These are phyloP conservation scores for Chaetomiaceae sp. DNA, from an alignment of 2,329 filamentous ascomycete species.

Conservation along the genomic window DNA sequence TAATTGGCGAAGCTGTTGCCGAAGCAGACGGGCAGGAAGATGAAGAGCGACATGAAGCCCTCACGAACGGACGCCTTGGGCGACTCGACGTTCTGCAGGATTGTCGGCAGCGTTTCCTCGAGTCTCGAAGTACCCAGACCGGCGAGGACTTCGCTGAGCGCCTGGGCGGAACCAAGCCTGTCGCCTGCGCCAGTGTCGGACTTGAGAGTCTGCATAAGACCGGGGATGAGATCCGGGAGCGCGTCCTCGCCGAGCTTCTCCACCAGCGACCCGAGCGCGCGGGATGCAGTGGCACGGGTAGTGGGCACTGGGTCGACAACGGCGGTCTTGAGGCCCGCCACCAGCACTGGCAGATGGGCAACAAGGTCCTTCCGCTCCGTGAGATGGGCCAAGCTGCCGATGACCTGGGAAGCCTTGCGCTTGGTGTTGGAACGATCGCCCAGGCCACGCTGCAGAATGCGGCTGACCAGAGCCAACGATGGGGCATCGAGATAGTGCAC, in stretches of 20 bases:
- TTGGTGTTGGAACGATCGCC: constrained; percentile 91
- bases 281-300: constrained; percentile 91
- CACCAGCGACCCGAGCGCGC: constrained; percentile 91
- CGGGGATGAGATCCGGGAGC: constrained; percentile 92
- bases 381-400: constrained; percentile 93
- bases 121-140: constrained; percentile 87
- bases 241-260: constrained; percentile 98
- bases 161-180: constrained; percentile 91
- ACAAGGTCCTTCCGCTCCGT: constrained; percentile 94
- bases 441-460: constrained; percentile 89
- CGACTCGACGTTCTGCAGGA: constrained; percentile 92
- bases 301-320: constrained; percentile 95
- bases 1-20: constrained; percentile 98
- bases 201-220: constrained; percentile 95
- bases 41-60: constrained; percentile 99
- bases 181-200: constrained; percentile 96
- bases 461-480: constrained; percentile 88
- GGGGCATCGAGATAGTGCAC: constrained; percentile 97
- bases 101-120: constrained; percentile 93
- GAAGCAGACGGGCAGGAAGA: constrained; percentile 97
- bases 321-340: constrained; percentile 82
- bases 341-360: constrained; percentile 83
- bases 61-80: constrained; percentile 86
- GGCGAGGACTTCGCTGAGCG: constrained; percentile 91
- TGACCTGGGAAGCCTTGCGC: constrained; percentile 93